Base-by-base conservation (phyloP, 345 rosid species). In the Lenwebbia sp. region DNA sequence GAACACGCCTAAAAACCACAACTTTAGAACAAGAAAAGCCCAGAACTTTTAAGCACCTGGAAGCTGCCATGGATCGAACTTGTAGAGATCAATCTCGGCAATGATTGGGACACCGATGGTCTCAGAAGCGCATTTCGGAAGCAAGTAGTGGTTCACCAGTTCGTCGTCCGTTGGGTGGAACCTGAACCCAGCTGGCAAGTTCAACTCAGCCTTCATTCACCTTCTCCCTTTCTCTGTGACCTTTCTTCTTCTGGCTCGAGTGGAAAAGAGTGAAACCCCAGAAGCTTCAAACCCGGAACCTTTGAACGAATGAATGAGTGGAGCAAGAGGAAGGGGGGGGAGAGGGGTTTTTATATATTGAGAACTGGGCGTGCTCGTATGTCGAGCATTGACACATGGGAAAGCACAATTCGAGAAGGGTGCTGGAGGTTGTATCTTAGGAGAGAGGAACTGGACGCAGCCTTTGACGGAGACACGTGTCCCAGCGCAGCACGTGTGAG, bases 151-250 rank as follows among this genome's bases (percentile, higher is more conserved):
- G 87, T 90, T 93, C 82, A 97, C 98, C 50, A 97, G 87, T 89
- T 97, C 99, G 21, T 95, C 98, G 82, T 97, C 99, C 7, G 99
- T 97, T 3, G 99, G 99, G 78, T 97, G 98, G 83, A 97, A 97
- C 92, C 99, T 91, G 91, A 97, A 95, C 52, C 99, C 99, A 1
- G 98, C 89, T 57, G 99, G 99, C 57, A 96, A 88, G 70, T 92
- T 92, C 11, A 96, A 40, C 89, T 90, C 95, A 41, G 81, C 88
- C 58, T 12, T 82, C 40, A 84, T 51, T 51, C 53, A 58, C 41
- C 30, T 23, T 2, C 49, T 10, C 51, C 82, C 49, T 85, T 7
- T 53, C 82, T 85, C 53, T 57, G 33, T 28, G 13, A 54, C 62
- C 25, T 1, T 13, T 13, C 30, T 4, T 22, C 30, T 23, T 0